Evolutionary conservation across 75 land plant species (phyloP).

Genomic region (Pinus albicaulis): DNA sequence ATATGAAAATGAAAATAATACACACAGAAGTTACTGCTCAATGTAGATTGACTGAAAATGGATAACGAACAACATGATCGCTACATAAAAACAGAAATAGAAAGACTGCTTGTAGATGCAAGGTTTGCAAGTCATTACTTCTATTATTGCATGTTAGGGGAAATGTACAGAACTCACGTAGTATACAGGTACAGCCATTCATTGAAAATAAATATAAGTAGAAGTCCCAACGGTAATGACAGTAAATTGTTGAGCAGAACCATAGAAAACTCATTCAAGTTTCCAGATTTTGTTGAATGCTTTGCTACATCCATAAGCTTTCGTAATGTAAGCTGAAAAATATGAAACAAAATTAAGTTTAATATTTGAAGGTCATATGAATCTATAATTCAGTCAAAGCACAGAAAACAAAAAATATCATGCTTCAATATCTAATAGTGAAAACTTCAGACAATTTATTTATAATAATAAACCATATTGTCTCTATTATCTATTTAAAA

Average conservation of each 20-base stretch:
- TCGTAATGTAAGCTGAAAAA: constrained; percentile 40
- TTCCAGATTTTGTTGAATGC: constrained; percentile 44
- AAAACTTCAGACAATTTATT: background rate
- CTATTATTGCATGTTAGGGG: background rate
- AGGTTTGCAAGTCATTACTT: background rate
- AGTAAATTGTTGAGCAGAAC: constrained; percentile 51
- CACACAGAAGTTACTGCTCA: background rate
- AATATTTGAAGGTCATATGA: background rate
- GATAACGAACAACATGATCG: background rate
- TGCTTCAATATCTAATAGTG: background rate
- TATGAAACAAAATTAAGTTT: background rate
- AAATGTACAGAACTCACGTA: constrained; percentile 19
- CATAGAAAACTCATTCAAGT: constrained; percentile 52
- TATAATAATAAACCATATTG: background rate
- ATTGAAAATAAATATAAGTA: constrained; percentile 26
- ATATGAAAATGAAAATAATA: background rate
- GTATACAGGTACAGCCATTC: constrained; percentile 22
- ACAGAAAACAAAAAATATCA: background rate
- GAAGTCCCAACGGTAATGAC: constrained; percentile 46
- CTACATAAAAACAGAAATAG: background rate
- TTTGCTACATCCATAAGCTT: constrained; percentile 57
- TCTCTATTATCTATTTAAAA: background rate
- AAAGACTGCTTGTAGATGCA: constrained; percentile 8
- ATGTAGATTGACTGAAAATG: background rate
- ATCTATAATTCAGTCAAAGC: background rate